A percentile compares a stretch with the other conserved stretches of the same genome.
Evolutionary conservation across 2,329 filamentous ascomycete genomes (phyloP).

Genomic region (Fusarium incarnatum): DNA sequence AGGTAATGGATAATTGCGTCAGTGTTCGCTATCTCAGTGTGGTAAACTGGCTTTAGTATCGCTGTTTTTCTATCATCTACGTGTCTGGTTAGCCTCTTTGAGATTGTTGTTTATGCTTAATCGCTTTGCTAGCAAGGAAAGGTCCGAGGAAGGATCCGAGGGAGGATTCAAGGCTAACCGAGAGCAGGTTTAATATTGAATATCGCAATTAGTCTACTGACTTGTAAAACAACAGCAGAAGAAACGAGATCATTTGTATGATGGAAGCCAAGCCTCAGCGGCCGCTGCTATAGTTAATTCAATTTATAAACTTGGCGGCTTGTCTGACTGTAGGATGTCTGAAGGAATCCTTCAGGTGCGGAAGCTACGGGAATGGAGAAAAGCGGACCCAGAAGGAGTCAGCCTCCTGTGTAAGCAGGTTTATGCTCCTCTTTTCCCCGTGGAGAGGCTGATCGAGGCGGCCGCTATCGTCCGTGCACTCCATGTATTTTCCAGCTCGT

Average conservation of each 20-base stretch:
- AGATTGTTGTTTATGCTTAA: background rate
- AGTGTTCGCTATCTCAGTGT: no score
- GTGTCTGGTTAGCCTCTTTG: background rate
- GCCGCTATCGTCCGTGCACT: background rate
- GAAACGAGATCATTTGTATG: background rate
- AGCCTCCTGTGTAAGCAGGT: no score
- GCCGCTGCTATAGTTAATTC: background rate
- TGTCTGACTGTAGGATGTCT: no score
- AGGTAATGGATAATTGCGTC: no score
- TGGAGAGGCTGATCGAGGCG: no score
- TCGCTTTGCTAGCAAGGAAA: background rate
- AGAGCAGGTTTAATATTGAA: background rate
- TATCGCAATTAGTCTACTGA: background rate
- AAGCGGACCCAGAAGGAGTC: no score
- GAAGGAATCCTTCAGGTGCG: no score
- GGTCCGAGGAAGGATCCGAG: background rate
- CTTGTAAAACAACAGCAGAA: background rate
- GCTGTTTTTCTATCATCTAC: no score
- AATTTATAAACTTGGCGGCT: no score
- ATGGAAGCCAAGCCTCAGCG: background rate
- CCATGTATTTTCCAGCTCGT: background rate
- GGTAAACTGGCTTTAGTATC: no score
- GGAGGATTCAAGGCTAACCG: background rate
- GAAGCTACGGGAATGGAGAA: no score
- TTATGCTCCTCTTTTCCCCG: no score